phyloP scores from a whole-genome alignment of 805 yeast genomes.

The Tetrapisispora pingtungensis region DNA sequence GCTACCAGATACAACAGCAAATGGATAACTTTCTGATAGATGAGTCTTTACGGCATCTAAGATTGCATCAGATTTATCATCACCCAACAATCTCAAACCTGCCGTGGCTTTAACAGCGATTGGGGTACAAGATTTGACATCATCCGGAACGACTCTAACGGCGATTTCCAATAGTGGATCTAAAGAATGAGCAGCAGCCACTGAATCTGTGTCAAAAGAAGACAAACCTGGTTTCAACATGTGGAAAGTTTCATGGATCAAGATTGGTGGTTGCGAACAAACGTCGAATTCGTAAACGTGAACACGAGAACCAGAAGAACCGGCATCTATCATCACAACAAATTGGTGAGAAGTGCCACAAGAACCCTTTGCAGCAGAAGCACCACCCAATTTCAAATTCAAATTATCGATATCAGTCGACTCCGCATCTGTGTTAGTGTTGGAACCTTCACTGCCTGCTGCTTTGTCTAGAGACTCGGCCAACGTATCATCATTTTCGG shows the following conservation, averaged over 20 bases:
- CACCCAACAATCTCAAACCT: slow-evolving; percentile 82
- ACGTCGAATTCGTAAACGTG: slow-evolving; percentile 89
- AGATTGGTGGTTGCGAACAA: slow-evolving; percentile 74
- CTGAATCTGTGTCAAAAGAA: slow-evolving; percentile 67
- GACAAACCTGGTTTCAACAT: slow-evolving; percentile 93
- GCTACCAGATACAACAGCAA: slow-evolving; percentile 69
- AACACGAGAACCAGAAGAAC: slow-evolving; percentile 94
- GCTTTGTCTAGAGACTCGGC: slow-evolving; percentile 1
- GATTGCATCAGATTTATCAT: slow-evolving; percentile 59
- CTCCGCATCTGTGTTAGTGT: neutral
- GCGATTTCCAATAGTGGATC: slow-evolving; percentile 77
- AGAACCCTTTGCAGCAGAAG: neutral
- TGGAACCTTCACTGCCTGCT: neutral
- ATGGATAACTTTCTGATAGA: slow-evolving; percentile 74
- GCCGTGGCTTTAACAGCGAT: slow-evolving; percentile 98
- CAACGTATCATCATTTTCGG: neutral
- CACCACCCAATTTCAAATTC: neutral
- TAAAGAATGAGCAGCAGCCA: slow-evolving; percentile 85
- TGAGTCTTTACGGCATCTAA: slow-evolving; percentile 68
- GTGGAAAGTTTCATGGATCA: slow-evolving; percentile 70
- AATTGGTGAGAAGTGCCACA: slow-evolving; percentile 47
- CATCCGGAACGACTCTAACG: slow-evolving; percentile 64
- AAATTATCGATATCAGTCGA: neutral
- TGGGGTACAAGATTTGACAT: slow-evolving; percentile 73
- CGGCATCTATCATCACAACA: slow-evolving; percentile 95